Evolutionary conservation across 306 rosid genomes (phyloP).

Genomic region (Mimosa bimucronata): DNA sequence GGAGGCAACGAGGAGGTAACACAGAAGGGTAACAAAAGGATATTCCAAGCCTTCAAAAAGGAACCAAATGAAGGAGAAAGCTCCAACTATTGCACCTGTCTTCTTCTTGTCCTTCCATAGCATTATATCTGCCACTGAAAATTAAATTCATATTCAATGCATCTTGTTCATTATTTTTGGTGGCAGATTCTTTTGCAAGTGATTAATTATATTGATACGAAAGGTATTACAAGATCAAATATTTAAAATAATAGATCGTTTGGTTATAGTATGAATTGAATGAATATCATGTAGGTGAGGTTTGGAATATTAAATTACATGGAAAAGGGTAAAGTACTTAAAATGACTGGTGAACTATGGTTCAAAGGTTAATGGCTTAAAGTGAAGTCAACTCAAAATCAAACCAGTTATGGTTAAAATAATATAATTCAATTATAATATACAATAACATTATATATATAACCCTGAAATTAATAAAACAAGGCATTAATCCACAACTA

Average conservation of each 20-base stretch:
- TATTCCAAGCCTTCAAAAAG: slow-evolving; percentile 14
- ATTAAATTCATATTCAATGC: not conserved
- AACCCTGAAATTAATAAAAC: no score
- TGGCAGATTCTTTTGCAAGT: not conserved
- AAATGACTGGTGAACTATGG: no score
- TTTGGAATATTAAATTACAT: not conserved
- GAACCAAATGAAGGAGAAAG: not conserved
- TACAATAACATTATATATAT: no score
- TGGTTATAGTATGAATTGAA: not conserved
- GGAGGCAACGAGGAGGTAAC: not conserved
- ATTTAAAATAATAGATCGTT: no score
- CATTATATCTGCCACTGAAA: slow-evolving; percentile 22
- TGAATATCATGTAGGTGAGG: not conserved
- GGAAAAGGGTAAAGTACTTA: no score
- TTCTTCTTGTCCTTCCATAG: not conserved
- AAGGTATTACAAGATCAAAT: not conserved
- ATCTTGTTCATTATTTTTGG: not conserved
- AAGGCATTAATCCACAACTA: no score
- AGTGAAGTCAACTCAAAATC: no score
- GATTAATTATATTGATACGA: not conserved
- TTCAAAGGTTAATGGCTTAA: no score
- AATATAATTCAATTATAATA: no score
- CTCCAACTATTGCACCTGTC: not conserved
- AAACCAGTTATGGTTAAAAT: no score
- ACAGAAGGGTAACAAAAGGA: not conserved